These are phyloP conservation scores for Achaetomium macrosporum DNA, from an alignment of 2,329 filamentous ascomycete genomes.

Conservation along the genomic window DNA sequence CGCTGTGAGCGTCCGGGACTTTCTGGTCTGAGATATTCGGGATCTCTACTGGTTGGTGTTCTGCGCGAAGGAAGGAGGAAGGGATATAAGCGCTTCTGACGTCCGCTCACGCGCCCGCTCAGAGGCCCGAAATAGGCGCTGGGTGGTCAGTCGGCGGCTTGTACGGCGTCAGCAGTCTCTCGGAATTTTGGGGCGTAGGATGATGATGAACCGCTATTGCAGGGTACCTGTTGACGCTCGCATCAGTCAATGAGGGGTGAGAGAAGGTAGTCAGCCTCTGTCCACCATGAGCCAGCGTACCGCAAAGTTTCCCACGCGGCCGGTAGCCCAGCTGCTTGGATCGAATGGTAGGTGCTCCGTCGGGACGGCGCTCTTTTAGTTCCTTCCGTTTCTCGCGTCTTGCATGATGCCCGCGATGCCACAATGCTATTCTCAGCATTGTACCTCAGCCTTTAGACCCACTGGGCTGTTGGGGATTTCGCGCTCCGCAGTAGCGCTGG, in stretches of 20 bases:
- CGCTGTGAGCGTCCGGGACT: not conserved
- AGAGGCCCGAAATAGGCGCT: not conserved
- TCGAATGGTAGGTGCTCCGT: slow-evolving; percentile 22
- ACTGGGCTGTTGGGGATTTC: no score
- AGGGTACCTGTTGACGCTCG: not conserved
- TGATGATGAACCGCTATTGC: slow-evolving; percentile 3
- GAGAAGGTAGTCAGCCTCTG: not conserved
- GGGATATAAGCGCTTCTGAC: slow-evolving; percentile 2
- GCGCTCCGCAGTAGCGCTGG: no score
- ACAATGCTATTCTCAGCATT: not conserved
- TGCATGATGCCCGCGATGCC: not conserved
- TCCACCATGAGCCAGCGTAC: slow-evolving; percentile 25
- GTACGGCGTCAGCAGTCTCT: not conserved
- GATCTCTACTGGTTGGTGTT: not conserved
- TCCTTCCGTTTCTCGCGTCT: not conserved
- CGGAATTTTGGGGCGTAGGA: not conserved
- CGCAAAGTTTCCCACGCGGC: slow-evolving; percentile 30
- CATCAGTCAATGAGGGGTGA: not conserved
- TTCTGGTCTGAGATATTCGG: not conserved
- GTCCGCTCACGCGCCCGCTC: not conserved
- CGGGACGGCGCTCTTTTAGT: not conserved
- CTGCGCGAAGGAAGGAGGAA: not conserved
- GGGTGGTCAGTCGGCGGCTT: not conserved
- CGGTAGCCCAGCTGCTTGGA: slow-evolving; percentile 25
- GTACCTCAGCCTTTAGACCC: no score